Evolutionary conservation across 2,329 filamentous ascomycete species (phyloP).

Genomic region (Exophiala sp.): DNA sequence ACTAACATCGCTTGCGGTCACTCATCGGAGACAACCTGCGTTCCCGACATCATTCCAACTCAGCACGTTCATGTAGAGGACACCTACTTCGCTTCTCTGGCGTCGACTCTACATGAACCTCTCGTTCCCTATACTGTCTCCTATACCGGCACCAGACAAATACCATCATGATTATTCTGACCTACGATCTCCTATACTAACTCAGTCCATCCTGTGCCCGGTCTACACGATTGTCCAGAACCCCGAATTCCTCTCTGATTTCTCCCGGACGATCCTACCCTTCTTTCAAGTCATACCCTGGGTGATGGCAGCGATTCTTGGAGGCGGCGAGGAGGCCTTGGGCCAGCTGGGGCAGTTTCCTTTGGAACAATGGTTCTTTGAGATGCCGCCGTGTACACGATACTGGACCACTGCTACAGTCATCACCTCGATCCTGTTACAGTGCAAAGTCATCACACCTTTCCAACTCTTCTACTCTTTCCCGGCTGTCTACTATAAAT

Average conservation of each 20-base stretch:
- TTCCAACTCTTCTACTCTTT: slow-evolving; percentile 98
- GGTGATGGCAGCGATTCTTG: slow-evolving; percentile 23
- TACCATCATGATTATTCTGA: slow-evolving; percentile 19
- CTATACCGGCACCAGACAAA: slow-evolving; percentile 15
- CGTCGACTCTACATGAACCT: slow-evolving; percentile 17
- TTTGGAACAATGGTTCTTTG: slow-evolving; percentile 96
- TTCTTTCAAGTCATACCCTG: slow-evolving; percentile 17
- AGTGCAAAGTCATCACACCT: slow-evolving; percentile 85
- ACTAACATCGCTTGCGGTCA: not conserved
- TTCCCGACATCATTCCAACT: slow-evolving; percentile 16
- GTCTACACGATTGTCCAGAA: slow-evolving; percentile 16
- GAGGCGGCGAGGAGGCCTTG: slow-evolving; percentile 19
- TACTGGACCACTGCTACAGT: slow-evolving; percentile 97
- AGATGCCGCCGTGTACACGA: slow-evolving; percentile 92
- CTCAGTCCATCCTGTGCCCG: slow-evolving; percentile 15
- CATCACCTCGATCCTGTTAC: slow-evolving; percentile 78
- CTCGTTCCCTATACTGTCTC: slow-evolving; percentile 15
- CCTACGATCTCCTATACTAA: slow-evolving; percentile 19
- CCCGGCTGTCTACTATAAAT: slow-evolving; percentile 81
- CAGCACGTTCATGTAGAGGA: slow-evolving; percentile 11
- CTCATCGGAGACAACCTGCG: not conserved
- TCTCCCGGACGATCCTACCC: slow-evolving; percentile 16
- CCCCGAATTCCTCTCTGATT: slow-evolving; percentile 17
- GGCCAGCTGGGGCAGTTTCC: slow-evolving; percentile 58
- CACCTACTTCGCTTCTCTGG: slow-evolving; percentile 11